These are phyloP conservation scores for Exophiala sp. DNA, from an alignment of 2,329 filamentous ascomycete species.

Conservation along the genomic window DNA sequence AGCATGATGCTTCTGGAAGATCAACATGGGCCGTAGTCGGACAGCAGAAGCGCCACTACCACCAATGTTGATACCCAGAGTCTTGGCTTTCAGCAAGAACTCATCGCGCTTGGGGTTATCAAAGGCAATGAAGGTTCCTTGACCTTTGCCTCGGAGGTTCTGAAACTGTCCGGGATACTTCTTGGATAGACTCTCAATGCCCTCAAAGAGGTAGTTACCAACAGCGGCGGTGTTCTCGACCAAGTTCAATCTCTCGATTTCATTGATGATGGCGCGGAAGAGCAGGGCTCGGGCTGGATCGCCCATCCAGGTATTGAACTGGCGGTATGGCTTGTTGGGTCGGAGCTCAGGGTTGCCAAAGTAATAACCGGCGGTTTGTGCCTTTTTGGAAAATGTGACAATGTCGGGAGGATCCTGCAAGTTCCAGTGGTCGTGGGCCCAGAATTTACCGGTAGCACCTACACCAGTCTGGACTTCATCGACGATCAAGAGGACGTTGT, in stretches of 20 bases:
- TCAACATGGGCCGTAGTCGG: slow-evolving; percentile 80
- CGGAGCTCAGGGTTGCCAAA: slow-evolving; percentile 74
- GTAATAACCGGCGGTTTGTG: slow-evolving; percentile 90
- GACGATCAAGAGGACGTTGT: slow-evolving; percentile 67
- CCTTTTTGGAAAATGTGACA: slow-evolving; percentile 94
- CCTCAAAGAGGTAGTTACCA: slow-evolving; percentile 72
- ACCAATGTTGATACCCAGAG: slow-evolving; percentile 79
- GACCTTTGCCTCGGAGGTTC: slow-evolving; percentile 81
- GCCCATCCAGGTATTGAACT: slow-evolving; percentile 98
- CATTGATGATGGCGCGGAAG: slow-evolving; percentile 80
- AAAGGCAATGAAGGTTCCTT: slow-evolving; percentile 91
- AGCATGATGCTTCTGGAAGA: slow-evolving; percentile 85
- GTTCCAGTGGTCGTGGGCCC: slow-evolving; percentile 95
- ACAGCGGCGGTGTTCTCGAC: slow-evolving; percentile 74
- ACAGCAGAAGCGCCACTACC: slow-evolving; percentile 74
- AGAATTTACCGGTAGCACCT: slow-evolving; percentile 89
- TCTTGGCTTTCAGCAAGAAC: slow-evolving; percentile 75
- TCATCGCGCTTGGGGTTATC: slow-evolving; percentile 77
- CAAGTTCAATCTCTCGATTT: slow-evolving; percentile 73
- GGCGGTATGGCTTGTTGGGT: slow-evolving; percentile 89
- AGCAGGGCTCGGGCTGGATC: slow-evolving; percentile 80
- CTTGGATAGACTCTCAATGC: slow-evolving; percentile 63
- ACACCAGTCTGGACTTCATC: slow-evolving; percentile 94
- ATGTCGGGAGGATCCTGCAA: slow-evolving; percentile 78
- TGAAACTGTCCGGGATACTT: slow-evolving; percentile 73